phyloP scores from a whole-genome alignment of 1,284 basidiomycete species.

The Thelephora terrestris region DNA sequence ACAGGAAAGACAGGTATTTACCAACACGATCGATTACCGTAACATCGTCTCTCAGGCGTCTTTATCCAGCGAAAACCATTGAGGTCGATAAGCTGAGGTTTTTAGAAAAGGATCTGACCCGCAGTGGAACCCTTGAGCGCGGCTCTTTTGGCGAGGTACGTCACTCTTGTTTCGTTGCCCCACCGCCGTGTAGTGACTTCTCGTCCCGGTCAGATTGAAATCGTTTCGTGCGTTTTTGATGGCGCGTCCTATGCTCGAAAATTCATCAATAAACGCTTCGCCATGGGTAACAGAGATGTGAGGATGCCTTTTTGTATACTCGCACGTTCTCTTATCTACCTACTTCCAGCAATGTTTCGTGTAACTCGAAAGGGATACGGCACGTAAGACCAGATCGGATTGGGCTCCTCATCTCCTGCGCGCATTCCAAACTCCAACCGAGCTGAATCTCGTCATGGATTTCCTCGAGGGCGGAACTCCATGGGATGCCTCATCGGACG shows the following conservation, averaged over 20 bases:
- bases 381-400: slow-evolving; percentile 38
- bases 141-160: slow-evolving; percentile 76
- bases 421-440: slow-evolving; percentile 68
- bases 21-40: too few relatives aligned
- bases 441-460: slow-evolving; percentile 71
- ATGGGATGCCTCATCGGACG: slow-evolving; percentile 79
- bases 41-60: too few relatives aligned
- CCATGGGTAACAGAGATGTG: slow-evolving; percentile 59
- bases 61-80: slow-evolving; percentile 60
- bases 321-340: too few relatives aligned
- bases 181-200: background rate
- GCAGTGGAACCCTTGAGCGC: slow-evolving; percentile 64
- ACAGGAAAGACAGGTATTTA: slow-evolving; percentile 69
- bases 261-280: slow-evolving; percentile 64
- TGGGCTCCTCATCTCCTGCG: slow-evolving; percentile 71
- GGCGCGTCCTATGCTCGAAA: slow-evolving; percentile 74
- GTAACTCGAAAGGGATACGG: slow-evolving; percentile 66
- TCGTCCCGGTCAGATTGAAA: slow-evolving; percentile 59
- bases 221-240: slow-evolving; percentile 65
- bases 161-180: slow-evolving; percentile 3
- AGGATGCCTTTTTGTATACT: slow-evolving; percentile 15
- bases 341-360: slow-evolving; percentile 65
- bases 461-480: slow-evolving; percentile 78
- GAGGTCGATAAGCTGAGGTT: slow-evolving; percentile 59
- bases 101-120: slow-evolving; percentile 54